Evolutionary conservation across 371 early-diverging fungal genomes (phyloP).

Genomic region (Zopfochytrium polystomum): DNA sequence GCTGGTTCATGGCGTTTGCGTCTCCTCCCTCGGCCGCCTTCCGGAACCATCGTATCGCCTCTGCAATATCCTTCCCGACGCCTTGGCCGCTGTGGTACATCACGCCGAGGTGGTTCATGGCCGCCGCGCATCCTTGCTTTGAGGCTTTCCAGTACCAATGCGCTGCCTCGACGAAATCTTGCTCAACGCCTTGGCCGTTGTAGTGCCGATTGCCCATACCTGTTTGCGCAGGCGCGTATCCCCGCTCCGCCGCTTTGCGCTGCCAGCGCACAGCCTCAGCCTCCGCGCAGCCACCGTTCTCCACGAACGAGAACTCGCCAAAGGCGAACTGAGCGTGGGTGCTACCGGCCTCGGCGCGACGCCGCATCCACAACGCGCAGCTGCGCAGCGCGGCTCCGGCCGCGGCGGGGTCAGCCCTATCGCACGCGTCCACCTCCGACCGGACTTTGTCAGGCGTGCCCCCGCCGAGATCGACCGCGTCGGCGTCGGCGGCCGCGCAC

Average conservation of each 20-base stretch:
- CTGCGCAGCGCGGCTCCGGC: no score
- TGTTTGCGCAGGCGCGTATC: constrained; percentile 38
- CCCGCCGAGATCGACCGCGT: no score
- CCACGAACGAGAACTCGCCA: no score
- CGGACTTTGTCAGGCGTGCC: no score
- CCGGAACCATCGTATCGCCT: constrained; percentile 29
- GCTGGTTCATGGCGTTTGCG: constrained; percentile 11
- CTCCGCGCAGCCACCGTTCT: no score
- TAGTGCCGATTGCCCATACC: constrained; percentile 49
- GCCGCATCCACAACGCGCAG: no score
- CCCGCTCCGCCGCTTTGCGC: constrained; percentile 29
- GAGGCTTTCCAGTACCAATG: constrained; percentile 45
- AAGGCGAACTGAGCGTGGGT: no score
- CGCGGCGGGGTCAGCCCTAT: no score
- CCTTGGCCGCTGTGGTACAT: background rate
- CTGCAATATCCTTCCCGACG: background rate
- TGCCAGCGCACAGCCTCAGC: constrained; percentile 43
- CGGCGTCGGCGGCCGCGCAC: no score
- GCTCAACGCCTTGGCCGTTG: constrained; percentile 44
- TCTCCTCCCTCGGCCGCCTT: constrained; percentile 27
- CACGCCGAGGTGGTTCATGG: background rate
- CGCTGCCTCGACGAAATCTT: constrained; percentile 47
- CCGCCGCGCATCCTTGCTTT: constrained; percentile 15
- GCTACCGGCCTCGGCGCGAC: no score
- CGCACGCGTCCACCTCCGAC: no score